Base-by-base conservation (phyloP, 306 rosid genomes). In the Corylus avellana region DNA sequence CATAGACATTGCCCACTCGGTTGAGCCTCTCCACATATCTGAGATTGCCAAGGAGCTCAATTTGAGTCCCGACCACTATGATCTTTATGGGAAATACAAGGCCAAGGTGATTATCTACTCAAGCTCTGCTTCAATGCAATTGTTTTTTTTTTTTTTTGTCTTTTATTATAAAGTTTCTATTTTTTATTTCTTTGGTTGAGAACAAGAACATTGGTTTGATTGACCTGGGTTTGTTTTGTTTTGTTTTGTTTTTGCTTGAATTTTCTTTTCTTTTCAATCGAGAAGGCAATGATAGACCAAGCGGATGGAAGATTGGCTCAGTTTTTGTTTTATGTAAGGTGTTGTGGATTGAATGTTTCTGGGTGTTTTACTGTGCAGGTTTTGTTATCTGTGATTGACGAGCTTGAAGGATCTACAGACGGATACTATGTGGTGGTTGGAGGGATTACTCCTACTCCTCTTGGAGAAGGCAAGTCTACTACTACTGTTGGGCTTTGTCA, bases 401-500 rank as follows among this genome's bases (percentile, higher is more conserved):
- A 95, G 53, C 80, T 87, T 58, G 63, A 95, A 82, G 92, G 92
- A 79, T 86, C 85, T 59, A 37, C 57, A 79, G 91, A 91, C 83
- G 98, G 98, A 27, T 93, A 90, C 68, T 95, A 95, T 85, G 98
- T 95, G 84, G 98, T 95, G 81, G 98, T 95, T 79, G 99, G 94
- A 75, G 99, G 98, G 68, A 95, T 95, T 77, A 95, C 99, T 74
- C 99, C 99, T 55, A 95, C 99, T 4, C 96, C 99, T 76, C 99
- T 93, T 13, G 98, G 97, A 77, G 99, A 95, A 90, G 99, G 98
- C 66, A 95, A 95, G 85, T 95, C 99, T 79, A 95, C 99, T 27
- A 93, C 99, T n/a, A 91, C 97, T 48, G 97, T 95, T 64, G 99
- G 99, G 32, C 98, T 95, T 57, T 95, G 99, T 80, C 99, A 95